phyloP scores from a whole-genome alignment of 1,139 yeast species.

The Saccharomycopsis crataegensis region DNA sequence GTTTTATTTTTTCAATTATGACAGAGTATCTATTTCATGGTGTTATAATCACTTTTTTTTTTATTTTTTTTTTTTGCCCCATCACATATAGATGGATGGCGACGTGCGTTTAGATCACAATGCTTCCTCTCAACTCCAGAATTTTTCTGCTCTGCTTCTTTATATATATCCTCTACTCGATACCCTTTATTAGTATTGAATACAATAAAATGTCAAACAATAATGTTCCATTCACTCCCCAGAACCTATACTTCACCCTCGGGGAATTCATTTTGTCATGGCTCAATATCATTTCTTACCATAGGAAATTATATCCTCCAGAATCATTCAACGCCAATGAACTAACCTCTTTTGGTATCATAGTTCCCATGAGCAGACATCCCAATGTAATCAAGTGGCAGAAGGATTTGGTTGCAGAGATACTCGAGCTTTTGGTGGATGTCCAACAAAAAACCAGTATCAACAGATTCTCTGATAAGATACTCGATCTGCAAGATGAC shows the following conservation, averaged over 20 bases:
- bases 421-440: slow-evolving; percentile 8
- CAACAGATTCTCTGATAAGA: not conserved
- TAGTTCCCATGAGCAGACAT: slow-evolving; percentile 16
- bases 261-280: slow-evolving; percentile 18
- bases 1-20: no score
- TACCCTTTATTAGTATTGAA: no score
- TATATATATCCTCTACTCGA: no score
- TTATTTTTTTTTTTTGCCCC: not conserved
- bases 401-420: slow-evolving; percentile 9
- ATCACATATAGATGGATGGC: not conserved
- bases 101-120: not conserved
- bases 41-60: no score
- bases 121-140: no score
- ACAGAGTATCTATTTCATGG: no score
- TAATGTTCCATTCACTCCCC: slow-evolving; percentile 13
- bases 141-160: no score
- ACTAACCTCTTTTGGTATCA: slow-evolving; percentile 14
- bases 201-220: no score
- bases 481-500: not conserved
- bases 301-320: slow-evolving; percentile 15
- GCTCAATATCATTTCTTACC: slow-evolving; percentile 17
- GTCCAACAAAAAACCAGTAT: slow-evolving; percentile 2
- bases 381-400: slow-evolving; percentile 18
- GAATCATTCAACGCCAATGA: slow-evolving; percentile 9
- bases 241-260: slow-evolving; percentile 14